Evolutionary conservation across 805 yeast species (phyloP), one percentile per base, ranked within the genome.

Genomic region (Starmerella bombicola): DNA sequence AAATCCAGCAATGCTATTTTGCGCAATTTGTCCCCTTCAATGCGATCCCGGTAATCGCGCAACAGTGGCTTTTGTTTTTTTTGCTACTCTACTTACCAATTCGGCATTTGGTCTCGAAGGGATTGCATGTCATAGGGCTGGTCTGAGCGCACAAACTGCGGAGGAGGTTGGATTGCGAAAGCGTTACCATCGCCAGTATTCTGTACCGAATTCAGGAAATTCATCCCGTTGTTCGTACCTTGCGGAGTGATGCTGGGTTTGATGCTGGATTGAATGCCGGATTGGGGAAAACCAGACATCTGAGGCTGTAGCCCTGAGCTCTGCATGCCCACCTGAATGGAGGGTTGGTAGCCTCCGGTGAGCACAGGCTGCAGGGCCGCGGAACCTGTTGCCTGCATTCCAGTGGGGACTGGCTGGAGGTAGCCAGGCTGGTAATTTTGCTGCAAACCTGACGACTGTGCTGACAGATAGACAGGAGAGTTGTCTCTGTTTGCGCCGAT

Each of bases 71-170:
- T n/a, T n/a, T n/a, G n/a, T n/a, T n/a, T n/a, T n/a, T n/a, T n/a
- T n/a, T n/a, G n/a, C n/a, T n/a, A n/a, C n/a, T n/a, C n/a, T n/a
- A n/a, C n/a, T 20, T 22, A 46, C 48, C 47, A 46, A 30, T 38
- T 40, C 20, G 46, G 50, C 33, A 47, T 16, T 25, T 45, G 50
- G 30, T 47, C 41, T 5, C 50, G 42, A 7, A 48, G 41, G 10
- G 29, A 39, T 30, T 46, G 43, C 50, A 48, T 48, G 30, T 43
- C 41, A 37, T 37, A 48, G 6, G 51, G 31, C 38, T 48, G 38
- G 24, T 31, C 19, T 19, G 13, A 13, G 3, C 39, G 42, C 26
- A 35, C 42, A 30, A 21, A 42, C 40, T 42, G 46, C 15, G 42
- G 40, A 12, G 46, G 46, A 17, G 39, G 39, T 22, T 35, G 15